Evolutionary conservation across 345 rosid species (phyloP).

Genomic region (Carallia pectinifolia): DNA sequence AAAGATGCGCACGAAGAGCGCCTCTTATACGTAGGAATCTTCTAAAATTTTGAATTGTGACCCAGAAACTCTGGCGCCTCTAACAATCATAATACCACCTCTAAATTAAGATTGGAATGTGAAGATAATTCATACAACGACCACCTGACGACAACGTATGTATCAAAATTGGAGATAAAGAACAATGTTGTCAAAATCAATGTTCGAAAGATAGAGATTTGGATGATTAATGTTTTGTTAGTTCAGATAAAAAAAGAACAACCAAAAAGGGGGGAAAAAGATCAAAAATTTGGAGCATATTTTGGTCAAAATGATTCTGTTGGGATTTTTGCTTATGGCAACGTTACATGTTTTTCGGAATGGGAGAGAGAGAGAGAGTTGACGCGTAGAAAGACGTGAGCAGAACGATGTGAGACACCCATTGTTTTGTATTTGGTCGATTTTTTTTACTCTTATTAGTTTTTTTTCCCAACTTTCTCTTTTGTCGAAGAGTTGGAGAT

Average conservation of each 20-base stretch:
- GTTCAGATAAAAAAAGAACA: neutral
- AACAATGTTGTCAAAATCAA: too few relatives aligned
- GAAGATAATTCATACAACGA: neutral
- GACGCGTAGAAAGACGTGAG: slow-evolving; percentile 4
- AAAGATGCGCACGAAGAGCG: too few relatives aligned
- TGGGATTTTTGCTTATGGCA: neutral
- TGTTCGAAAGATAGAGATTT: too few relatives aligned
- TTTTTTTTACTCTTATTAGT: neutral
- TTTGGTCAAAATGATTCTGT: neutral
- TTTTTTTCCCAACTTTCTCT: too few relatives aligned
- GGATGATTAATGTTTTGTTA: neutral
- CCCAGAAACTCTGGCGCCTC: too few relatives aligned
- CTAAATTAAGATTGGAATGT: neutral
- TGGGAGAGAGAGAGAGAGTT: slow-evolving; percentile 2
- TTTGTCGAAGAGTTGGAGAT: too few relatives aligned
- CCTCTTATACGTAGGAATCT: too few relatives aligned
- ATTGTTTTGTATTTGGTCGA: neutral
- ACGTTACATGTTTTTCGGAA: slow-evolving; percentile 12
- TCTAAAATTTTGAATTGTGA: too few relatives aligned
- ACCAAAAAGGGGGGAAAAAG: too few relatives aligned
- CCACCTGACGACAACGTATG: too few relatives aligned
- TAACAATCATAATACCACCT: neutral
- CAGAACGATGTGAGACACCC: slow-evolving; percentile 11
- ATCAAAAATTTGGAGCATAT: neutral
- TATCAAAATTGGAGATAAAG: too few relatives aligned